Evolutionary conservation across 257 asterid genomes (phyloP), one percentile per base, ranked within the genome.

Genomic region (Nicotiana benthamiana): DNA sequence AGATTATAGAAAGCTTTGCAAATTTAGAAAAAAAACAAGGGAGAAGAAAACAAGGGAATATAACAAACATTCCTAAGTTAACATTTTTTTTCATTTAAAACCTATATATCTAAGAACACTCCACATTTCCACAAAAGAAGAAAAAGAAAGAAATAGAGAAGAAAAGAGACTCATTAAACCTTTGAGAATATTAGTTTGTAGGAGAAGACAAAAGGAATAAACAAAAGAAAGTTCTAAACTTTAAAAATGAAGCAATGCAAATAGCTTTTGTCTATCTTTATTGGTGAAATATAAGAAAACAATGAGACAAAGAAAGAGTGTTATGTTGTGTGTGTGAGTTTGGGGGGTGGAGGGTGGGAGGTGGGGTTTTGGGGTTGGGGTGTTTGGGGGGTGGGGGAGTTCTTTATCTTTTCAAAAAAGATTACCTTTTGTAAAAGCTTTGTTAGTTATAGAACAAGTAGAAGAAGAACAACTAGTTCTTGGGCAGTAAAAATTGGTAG

Each of bases 391-490:
- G 85, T 84, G 87, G 84, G 89, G 87, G 85, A 84, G 64, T 68
- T 48, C 85, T 77, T 61, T 75, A 82, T 75, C 78, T 85, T 80
- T 90, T 87, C 87, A 16, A 87, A 84, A 89, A 87, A 88, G 94
- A 89, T 89, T 67, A 90, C 94, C 95, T 91, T 90, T 90, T 80
- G 48, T 32, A 83, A 85, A 90, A 48, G 52, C 27, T 85, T 80
- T 82, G 82, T 81, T 46, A 72, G 78, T 72, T 46, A 72, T 68
- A 70, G 85, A 70, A 40, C 57, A 40, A 70, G 20, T 53, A 84
- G 80, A 40, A 81, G 89, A 17, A 61, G 85, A 70, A 68, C 26
- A 46, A 56, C 43, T 57, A 70, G 78, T 83, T 72, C 77, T 66
- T 20, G 67, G 77, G 75, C 82, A 80, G 75, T 57, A 72, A 74